A percentile compares a stretch with the other conserved stretches of the same genome.
Conservation (phyloP, 192 early-diverging fungal genomes). For the Coemansia pectinata region DNA sequence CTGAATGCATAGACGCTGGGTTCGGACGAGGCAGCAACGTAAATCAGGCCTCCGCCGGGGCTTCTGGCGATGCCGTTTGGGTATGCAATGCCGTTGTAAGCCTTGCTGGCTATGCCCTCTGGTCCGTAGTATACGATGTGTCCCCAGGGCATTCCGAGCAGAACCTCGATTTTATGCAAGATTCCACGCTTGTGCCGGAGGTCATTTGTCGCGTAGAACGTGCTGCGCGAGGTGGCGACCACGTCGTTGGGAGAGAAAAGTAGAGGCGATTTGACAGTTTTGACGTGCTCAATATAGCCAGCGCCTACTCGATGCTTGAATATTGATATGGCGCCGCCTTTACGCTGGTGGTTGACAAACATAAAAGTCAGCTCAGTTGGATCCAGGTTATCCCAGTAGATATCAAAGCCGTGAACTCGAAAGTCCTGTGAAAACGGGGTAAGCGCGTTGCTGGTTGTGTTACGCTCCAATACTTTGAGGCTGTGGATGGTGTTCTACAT, state of each 20-base stretch:
- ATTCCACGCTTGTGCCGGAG: constrained; percentile 16
- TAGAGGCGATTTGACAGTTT: constrained; percentile 58
- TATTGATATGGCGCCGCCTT: constrained; percentile 58
- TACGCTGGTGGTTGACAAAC: constrained; percentile 61
- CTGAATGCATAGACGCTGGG: constrained; percentile 38
- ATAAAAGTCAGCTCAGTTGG: constrained; percentile 58
- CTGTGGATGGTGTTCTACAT: constrained; percentile 49
- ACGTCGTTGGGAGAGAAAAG: constrained; percentile 62
- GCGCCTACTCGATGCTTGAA: constrained; percentile 56
- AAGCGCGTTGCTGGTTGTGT: constrained; percentile 21
- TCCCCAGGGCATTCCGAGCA: constrained; percentile 54
- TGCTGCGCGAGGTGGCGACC: constrained; percentile 52
- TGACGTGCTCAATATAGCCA: constrained; percentile 40
- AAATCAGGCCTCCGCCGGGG: constrained; percentile 30
- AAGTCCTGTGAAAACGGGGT: constrained; percentile 43
- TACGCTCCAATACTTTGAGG: constrained; percentile 42
- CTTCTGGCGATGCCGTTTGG: constrained; percentile 48
- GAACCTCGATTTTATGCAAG: constrained; percentile 49
- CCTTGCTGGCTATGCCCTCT: constrained; percentile 25
- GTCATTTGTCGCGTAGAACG: constrained; percentile 66
- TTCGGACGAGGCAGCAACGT: constrained; percentile 41
- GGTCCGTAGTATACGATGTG: constrained; percentile 36
- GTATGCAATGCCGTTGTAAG: constrained; percentile 28
- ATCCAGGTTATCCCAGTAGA: constrained; percentile 47
- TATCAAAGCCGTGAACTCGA: constrained; percentile 58